Percentiles rank a stretch among this genome's conserved stretches.
phyloP scores from a whole-genome alignment of 805 yeast genomes.

The Sugiyamaella lignohabitans region DNA sequence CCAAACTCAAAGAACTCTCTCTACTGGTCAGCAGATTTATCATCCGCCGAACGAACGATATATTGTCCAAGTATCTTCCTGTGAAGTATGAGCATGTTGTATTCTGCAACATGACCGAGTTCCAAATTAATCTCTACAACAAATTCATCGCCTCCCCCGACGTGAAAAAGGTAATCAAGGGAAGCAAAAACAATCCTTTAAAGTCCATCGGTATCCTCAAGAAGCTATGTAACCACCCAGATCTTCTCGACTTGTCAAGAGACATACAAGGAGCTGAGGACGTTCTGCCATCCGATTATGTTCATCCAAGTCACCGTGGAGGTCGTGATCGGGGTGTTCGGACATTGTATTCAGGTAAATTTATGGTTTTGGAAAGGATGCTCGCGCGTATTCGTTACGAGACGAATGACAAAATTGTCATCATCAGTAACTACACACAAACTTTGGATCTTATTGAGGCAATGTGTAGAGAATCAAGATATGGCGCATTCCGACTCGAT shows the following conservation, averaged over 20 bases:
- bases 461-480: constrained; percentile 68
- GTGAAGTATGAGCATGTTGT: constrained; percentile 95
- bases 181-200: constrained; percentile 66
- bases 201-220: constrained; percentile 85
- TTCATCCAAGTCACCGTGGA: constrained; percentile 36
- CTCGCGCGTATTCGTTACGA: constrained; percentile 66
- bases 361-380: constrained; percentile 77
- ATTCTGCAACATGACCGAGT: constrained; percentile 75
- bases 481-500: constrained; percentile 77
- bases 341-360: constrained; percentile 63
- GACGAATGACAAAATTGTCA: constrained; percentile 89
- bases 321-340: constrained; percentile 45
- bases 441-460: constrained; percentile 86
- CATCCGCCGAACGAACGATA: constrained; percentile 92
- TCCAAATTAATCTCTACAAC: constrained; percentile 65
- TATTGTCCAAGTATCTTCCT: constrained; percentile 87
- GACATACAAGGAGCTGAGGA: constrained; percentile 67
- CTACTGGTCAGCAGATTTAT: constrained; percentile 79
- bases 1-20: constrained; percentile 62
- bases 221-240: constrained; percentile 93
- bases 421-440: constrained; percentile 91
- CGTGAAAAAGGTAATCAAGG: constrained; percentile 53
- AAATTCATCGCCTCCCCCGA: constrained; percentile 76
- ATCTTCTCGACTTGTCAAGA: constrained; percentile 63
- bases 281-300: constrained; percentile 66